Percentiles rank a stretch among this genome's conserved stretches.
These are phyloP conservation scores for Saccharomycopsis sp. DNA, from an alignment of 805 yeast genomes.

Conservation along the genomic window DNA sequence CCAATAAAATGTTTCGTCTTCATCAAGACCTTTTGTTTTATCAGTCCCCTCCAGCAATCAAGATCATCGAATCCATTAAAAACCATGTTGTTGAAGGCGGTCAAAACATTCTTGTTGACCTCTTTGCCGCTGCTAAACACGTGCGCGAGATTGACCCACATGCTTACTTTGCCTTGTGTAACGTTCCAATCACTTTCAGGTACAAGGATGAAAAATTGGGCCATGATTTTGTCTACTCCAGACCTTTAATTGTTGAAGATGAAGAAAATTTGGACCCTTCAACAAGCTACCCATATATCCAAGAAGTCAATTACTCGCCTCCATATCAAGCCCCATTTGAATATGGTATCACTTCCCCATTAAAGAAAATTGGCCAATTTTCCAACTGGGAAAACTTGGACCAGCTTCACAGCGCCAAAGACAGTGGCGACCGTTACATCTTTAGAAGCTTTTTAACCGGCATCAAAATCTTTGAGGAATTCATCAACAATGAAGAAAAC, in stretches of 20 bases:
- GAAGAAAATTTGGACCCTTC: conserved; percentile 28
- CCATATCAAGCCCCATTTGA: conserved; percentile 79
- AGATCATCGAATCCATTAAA: conserved; percentile 51
- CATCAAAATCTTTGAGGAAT: conserved; percentile 48
- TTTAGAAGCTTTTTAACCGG: conserved; percentile 54
- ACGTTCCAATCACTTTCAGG: conserved; percentile 60
- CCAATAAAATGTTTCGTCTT: conserved; percentile 53
- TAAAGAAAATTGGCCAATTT: conserved; percentile 21
- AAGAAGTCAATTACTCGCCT: conserved; percentile 65
- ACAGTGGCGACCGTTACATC: conserved; percentile 32
- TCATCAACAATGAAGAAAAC: conserved; percentile 42
- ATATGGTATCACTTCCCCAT: conserved; percentile 37
- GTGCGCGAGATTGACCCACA: conserved; percentile 48
- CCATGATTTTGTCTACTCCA: conserved; percentile 49
- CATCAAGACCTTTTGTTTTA: conserved; percentile 74
- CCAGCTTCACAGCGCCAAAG: conserved; percentile 27
- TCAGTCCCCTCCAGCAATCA: conserved; percentile 77
- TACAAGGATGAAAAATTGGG: conserved; percentile 45
- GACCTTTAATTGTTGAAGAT: conserved; percentile 57
- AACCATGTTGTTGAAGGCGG: conserved; percentile 46
- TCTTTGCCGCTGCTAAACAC: conserved; percentile 52
- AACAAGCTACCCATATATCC: conserved; percentile 32
- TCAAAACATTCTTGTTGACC: conserved; percentile 60
- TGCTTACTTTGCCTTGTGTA: conserved; percentile 53
- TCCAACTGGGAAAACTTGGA: conserved; percentile 17